Conservation (phyloP, 495 filamentous ascomycete species). For the Annulohypoxylon nitens region DNA sequence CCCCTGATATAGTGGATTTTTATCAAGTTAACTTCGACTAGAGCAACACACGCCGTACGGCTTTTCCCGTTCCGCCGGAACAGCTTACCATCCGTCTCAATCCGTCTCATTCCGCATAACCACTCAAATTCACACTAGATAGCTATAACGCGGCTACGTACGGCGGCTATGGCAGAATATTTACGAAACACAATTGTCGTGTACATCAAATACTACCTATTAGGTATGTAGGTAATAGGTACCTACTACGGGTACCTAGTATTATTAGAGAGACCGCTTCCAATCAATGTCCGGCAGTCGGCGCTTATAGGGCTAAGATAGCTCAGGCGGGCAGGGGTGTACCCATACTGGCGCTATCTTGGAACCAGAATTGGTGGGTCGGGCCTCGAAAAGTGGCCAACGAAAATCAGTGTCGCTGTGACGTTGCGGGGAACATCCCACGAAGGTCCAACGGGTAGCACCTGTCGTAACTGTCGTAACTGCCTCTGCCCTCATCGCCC, state of each 20-base stretch:
- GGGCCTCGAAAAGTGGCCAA: constrained; percentile 39
- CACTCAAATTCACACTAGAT: neutral
- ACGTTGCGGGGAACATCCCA: constrained; percentile 35
- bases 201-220: too few species aligned
- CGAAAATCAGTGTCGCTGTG: constrained; percentile 17
- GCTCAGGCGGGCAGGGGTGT: neutral
- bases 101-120: neutral
- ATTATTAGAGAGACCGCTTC: constrained; percentile 28
- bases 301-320: constrained; percentile 44
- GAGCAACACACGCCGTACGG: neutral
- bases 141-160: neutral
- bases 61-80: neutral
- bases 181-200: neutral
- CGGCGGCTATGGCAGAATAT: neutral
- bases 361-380: constrained; percentile 38
- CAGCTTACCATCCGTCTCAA: neutral
- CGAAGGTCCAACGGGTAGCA: neutral
- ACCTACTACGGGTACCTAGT: neutral
- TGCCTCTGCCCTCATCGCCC: neutral
- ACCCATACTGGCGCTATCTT: constrained; percentile 32
- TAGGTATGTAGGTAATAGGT: too few species aligned
- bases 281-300: constrained; percentile 39
- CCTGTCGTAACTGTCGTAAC: neutral
- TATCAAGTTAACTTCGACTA: neutral
- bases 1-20: constrained; percentile 22